phyloP scores from a whole-genome alignment of 108 stramenopile genomes.

The Heterococcus sp. region DNA sequence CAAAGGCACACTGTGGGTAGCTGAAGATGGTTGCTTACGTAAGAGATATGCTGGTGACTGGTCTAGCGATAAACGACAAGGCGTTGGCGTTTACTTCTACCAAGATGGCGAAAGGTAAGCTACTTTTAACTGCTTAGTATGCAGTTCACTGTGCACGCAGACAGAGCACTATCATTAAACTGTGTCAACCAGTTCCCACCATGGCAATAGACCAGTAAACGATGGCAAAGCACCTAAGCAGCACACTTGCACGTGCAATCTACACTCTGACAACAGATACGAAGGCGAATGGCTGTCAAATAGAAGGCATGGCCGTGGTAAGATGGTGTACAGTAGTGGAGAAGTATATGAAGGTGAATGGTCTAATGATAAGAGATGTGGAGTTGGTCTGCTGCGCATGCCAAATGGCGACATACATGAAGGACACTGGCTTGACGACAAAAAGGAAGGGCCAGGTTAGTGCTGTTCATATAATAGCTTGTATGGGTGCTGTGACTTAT shows the following conservation, averaged over 20 bases:
- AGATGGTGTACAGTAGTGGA: conserved; percentile 56
- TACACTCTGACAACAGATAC: conserved; percentile 46
- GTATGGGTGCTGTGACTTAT: neutral
- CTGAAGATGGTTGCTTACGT: conserved; percentile 22
- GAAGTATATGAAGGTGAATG: conserved; percentile 63
- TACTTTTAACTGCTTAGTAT: too few species aligned
- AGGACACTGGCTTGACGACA: conserved; percentile 52
- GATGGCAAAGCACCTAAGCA: too few species aligned
- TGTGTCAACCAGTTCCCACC: too few species aligned
- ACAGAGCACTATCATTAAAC: too few species aligned
- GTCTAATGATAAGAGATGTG: conserved; percentile 47
- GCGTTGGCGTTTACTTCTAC: conserved; percentile 50
- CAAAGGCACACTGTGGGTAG: conserved; percentile 49
- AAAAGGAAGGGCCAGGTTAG: conserved; percentile 58
- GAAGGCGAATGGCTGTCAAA: conserved; percentile 58
- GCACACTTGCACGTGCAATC: too few species aligned
- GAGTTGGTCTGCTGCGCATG: conserved; percentile 46
- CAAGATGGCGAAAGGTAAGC: conserved; percentile 45
- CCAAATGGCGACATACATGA: conserved; percentile 58
- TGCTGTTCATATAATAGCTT: neutral
- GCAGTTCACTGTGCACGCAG: too few species aligned
- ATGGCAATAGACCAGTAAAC: too few species aligned
- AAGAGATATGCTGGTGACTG: conserved; percentile 66
- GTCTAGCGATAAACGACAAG: conserved; percentile 48
- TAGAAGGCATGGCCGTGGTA: conserved; percentile 55